Conservation (phyloP, 2,329 filamentous ascomycete species). For the Aspergillus sp. region DNA sequence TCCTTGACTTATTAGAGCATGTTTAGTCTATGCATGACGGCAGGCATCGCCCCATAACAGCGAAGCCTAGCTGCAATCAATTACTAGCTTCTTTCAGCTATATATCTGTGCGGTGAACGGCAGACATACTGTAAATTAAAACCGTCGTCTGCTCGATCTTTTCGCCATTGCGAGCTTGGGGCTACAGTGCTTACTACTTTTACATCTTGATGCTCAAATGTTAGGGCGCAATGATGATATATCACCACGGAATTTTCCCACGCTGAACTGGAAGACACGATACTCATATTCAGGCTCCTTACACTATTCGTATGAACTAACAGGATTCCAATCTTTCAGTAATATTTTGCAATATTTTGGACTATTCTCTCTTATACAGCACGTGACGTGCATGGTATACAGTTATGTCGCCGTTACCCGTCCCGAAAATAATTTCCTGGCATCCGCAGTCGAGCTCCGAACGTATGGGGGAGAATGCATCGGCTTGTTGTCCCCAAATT, state of each 20-base stretch:
- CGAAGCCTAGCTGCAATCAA: slow-evolving; percentile 22
- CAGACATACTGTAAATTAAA: neutral
- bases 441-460: neutral
- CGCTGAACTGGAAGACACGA: neutral
- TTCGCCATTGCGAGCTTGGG: neutral
- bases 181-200: neutral
- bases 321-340: neutral
- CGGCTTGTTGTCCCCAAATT: slow-evolving; percentile 32
- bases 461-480: slow-evolving; percentile 35
- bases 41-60: slow-evolving; percentile 31
- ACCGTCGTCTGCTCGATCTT: neutral
- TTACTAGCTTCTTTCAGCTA: neutral
- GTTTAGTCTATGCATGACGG: slow-evolving; percentile 41
- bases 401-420: neutral
- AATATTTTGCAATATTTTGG: neutral
- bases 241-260: neutral
- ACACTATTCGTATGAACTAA: neutral
- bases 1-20: slow-evolving; percentile 31
- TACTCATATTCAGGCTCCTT: neutral
- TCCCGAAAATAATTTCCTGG: neutral
- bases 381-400: slow-evolving; percentile 12
- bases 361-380: neutral
- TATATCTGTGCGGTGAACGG: neutral
- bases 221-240: neutral
- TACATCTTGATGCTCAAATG: neutral